Evolutionary conservation across 2,329 filamentous ascomycete genomes (phyloP).

Genomic region (Rhynchosporium graminicola): DNA sequence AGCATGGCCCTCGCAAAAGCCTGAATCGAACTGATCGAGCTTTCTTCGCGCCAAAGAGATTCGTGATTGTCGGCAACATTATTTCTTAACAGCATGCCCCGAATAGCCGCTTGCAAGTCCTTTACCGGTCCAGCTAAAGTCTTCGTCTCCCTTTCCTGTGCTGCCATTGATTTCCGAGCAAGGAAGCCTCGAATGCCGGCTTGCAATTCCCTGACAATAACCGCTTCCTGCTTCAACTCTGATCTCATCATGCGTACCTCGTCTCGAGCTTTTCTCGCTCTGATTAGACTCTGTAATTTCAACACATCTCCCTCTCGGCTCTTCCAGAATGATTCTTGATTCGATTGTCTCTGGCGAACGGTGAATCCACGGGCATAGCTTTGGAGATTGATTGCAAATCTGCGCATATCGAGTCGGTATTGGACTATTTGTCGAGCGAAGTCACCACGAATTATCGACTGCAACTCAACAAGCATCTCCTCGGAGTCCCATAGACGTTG

Average conservation of each 20-base stretch:
- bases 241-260: constrained; percentile 57
- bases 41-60: constrained; percentile 53
- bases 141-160: constrained; percentile 58
- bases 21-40: constrained; percentile 59
- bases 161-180: constrained; percentile 56
- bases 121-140: constrained; percentile 54
- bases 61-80: constrained; percentile 55
- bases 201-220: constrained; percentile 66
- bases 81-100: constrained; percentile 60
- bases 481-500: constrained; percentile 87
- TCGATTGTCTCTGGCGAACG: constrained; percentile 61
- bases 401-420: constrained; percentile 81
- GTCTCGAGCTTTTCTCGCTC: constrained; percentile 65
- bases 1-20: constrained; percentile 65
- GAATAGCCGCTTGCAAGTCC: constrained; percentile 65
- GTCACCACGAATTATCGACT: constrained; percentile 84
- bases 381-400: constrained; percentile 78
- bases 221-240: constrained; percentile 62
- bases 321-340: constrained; percentile 68
- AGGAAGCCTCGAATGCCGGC: constrained; percentile 68
- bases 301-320: constrained; percentile 71
- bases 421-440: constrained; percentile 80
- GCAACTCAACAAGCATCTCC: constrained; percentile 74
- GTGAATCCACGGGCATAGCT: constrained; percentile 77
- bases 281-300: constrained; percentile 78